phyloP scores from a whole-genome alignment of 768 basidiomycete genomes.

The Boletus rex-veris region DNA sequence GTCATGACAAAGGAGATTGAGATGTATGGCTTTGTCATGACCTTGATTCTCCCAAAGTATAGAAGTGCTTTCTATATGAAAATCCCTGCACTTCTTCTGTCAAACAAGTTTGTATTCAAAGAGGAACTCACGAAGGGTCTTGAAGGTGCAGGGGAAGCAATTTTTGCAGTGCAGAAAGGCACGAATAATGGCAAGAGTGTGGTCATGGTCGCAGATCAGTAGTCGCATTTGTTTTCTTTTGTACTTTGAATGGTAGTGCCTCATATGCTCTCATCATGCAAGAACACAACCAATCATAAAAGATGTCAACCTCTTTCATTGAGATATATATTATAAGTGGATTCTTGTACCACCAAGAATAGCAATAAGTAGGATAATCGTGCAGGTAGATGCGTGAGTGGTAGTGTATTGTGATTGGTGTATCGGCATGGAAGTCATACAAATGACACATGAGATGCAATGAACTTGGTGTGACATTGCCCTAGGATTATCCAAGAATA shows the following conservation, averaged over 20 bases:
- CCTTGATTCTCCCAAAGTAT: neutral
- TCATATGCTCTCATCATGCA: neutral
- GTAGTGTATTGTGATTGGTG: conserved; percentile 2
- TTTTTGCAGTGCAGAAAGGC: conserved; percentile 5
- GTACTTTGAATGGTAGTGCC: no score
- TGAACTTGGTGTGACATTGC: neutral
- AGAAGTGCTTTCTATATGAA: neutral
- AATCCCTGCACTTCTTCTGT: conserved; percentile 1
- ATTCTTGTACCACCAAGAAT: conserved; percentile 12
- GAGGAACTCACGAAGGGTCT: conserved; percentile 1
- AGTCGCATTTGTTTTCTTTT: neutral
- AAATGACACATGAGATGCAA: neutral
- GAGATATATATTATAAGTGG: conserved; percentile 17
- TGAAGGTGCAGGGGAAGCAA: neutral
- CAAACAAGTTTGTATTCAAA: neutral
- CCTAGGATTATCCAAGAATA: conserved; percentile 20
- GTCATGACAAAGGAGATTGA: conserved; percentile 1
- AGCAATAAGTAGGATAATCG: conserved; percentile 22
- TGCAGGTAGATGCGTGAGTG: conserved; percentile 8
- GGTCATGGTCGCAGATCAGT: neutral
- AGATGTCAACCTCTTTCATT: neutral
- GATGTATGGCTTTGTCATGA: neutral
- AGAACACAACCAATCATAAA: neutral
- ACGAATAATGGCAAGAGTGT: neutral
- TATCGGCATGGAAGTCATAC: conserved; percentile 5